Percentiles rank a stretch among this genome's conserved stretches.
These are phyloP conservation scores for Talaromyces piceae DNA, from an alignment of 2,329 filamentous ascomycete genomes.

Conservation along the genomic window DNA sequence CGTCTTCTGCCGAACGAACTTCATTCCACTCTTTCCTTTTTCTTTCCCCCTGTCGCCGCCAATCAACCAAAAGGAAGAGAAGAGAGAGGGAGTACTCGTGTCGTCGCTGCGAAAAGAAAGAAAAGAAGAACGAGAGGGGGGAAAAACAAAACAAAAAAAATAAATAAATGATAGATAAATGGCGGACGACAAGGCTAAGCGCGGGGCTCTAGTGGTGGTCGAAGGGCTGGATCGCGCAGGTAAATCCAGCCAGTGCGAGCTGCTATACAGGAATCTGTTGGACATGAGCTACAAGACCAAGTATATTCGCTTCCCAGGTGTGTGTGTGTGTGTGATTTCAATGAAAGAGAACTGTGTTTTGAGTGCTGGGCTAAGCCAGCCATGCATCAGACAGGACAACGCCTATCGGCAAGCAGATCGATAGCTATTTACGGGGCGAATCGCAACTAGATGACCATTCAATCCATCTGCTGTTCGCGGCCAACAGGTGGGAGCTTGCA, in stretches of 20 bases:
- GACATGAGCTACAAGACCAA: slow-evolving; percentile 46
- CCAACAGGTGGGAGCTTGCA: slow-evolving; percentile 75
- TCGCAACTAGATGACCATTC: slow-evolving; percentile 75
- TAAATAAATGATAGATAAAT: too few species aligned
- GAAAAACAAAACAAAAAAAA: background rate
- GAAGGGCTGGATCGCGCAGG: slow-evolving; percentile 86
- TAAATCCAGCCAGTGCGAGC: slow-evolving; percentile 81
- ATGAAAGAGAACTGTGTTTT: too few species aligned
- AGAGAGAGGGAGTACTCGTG: background rate
- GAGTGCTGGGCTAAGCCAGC: too few species aligned
- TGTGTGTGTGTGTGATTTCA: slow-evolving; percentile 5
- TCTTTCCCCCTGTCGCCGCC: background rate
- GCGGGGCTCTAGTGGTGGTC: slow-evolving; percentile 72
- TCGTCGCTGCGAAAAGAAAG: background rate
- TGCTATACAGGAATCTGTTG: slow-evolving; percentile 51
- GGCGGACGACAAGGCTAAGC: slow-evolving; percentile 21
- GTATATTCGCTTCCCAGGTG: slow-evolving; percentile 61
- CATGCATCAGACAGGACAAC: slow-evolving; percentile 62
- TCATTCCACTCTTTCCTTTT: background rate
- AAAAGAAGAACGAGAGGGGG: too few species aligned
- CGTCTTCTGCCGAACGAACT: slow-evolving; percentile 1
- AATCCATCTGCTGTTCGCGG: slow-evolving; percentile 83
- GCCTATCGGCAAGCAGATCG: slow-evolving; percentile 79
- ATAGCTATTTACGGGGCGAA: slow-evolving; percentile 67
- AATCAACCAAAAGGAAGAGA: background rate